Conservation (phyloP, 2,329 filamentous ascomycete genomes). For the Pseudogymnoascus sp. region DNA sequence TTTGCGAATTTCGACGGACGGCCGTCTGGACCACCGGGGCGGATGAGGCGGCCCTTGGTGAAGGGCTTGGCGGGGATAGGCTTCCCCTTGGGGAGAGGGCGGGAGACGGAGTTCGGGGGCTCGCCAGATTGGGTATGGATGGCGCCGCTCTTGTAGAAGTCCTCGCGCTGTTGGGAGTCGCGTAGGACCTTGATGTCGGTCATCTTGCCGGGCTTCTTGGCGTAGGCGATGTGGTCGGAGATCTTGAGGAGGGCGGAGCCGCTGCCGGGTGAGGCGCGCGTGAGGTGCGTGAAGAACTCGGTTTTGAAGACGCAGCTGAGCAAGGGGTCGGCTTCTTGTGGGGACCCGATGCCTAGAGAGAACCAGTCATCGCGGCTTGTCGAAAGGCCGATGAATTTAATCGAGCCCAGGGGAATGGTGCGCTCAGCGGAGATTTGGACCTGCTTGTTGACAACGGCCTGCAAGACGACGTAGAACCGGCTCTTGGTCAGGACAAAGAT, state of each 20-base stretch:
- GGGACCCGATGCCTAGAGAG: slow-evolving; percentile 78
- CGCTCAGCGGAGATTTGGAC: slow-evolving; percentile 74
- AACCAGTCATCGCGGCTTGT: slow-evolving; percentile 93
- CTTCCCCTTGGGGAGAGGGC: slow-evolving; percentile 78
- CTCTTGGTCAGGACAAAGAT: slow-evolving; percentile 75
- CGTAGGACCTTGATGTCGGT: slow-evolving; percentile 83
- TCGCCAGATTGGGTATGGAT: slow-evolving; percentile 84
- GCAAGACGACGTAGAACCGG: slow-evolving; percentile 83
- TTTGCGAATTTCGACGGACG: slow-evolving; percentile 63
- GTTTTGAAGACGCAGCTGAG: slow-evolving; percentile 93
- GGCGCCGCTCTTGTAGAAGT: slow-evolving; percentile 88
- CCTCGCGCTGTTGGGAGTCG: slow-evolving; percentile 66
- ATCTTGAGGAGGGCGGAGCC: slow-evolving; percentile 70
- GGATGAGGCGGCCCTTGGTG: slow-evolving; percentile 85
- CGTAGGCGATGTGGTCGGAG: slow-evolving; percentile 80
- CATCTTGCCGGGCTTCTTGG: slow-evolving; percentile 94
- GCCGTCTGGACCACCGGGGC: slow-evolving; percentile 77
- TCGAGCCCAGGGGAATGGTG: slow-evolving; percentile 72
- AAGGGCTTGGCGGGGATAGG: slow-evolving; percentile 82
- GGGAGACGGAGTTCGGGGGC: slow-evolving; percentile 70
- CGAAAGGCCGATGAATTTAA: slow-evolving; percentile 79
- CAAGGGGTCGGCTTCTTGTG: slow-evolving; percentile 86
- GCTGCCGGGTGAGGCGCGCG: slow-evolving; percentile 61
- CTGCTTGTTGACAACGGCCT: slow-evolving; percentile 73
- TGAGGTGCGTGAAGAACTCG: slow-evolving; percentile 90